Percentiles rank a stretch among this genome's conserved stretches.
Evolutionary conservation across 2,329 filamentous ascomycete genomes (phyloP).

Genomic region (Monilinia fructicola): DNA sequence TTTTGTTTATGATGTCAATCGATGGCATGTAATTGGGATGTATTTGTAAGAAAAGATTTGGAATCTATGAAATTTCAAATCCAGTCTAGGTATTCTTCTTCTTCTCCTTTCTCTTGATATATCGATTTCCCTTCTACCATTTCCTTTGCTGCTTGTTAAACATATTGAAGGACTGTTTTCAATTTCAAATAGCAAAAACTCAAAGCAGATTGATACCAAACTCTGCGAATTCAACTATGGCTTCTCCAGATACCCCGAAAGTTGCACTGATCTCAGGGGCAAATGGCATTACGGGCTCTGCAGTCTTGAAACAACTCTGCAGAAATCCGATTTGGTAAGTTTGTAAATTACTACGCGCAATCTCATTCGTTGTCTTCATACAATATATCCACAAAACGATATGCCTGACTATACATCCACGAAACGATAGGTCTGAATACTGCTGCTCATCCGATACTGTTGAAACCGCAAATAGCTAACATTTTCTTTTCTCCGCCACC

Average conservation of each 20-base stretch:
- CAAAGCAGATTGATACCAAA: not conserved
- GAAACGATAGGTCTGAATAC: too few species aligned
- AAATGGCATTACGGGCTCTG: conserved; percentile 16
- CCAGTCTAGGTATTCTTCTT: not conserved
- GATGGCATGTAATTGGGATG: not conserved
- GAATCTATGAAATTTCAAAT: not conserved
- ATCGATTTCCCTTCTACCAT: not conserved
- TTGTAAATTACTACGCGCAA: not conserved
- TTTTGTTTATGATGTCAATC: not conserved
- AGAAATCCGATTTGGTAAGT: conserved; percentile 2
- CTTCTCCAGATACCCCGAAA: not conserved
- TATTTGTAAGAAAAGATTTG: not conserved
- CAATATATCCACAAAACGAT: not conserved
- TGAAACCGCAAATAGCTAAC: not conserved
- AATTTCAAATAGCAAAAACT: not conserved
- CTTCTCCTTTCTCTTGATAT: not conserved
- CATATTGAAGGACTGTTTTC: not conserved
- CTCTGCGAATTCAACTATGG: not conserved
- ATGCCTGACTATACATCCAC: not conserved
- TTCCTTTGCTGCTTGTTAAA: not conserved
- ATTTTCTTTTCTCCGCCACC: too few species aligned
- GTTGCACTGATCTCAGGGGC: conserved; percentile 16
- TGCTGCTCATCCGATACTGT: not conserved
- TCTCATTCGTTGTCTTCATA: not conserved
- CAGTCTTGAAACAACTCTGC: conserved; percentile 13